phyloP scores from a whole-genome alignment of 805 yeast species.

The Metschnikowia lunata region DNA sequence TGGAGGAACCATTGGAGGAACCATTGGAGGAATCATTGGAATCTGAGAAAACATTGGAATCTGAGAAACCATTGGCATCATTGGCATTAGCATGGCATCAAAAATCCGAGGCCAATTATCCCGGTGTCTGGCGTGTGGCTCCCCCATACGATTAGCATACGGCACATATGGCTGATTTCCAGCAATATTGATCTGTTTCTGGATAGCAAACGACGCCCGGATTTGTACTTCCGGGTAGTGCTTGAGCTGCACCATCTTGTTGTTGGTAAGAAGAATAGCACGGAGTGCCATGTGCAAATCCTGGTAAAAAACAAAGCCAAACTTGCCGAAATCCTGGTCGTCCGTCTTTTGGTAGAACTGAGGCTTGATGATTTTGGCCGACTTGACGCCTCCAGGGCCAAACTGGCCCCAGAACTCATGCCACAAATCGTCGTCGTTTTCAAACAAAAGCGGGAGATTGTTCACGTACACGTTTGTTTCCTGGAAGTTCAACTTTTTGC shows the following conservation, averaged over 20 bases:
- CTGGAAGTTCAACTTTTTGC: conserved; percentile 39
- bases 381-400: conserved; percentile 29
- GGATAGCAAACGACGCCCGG: conserved; percentile 40
- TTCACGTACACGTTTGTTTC: conserved; percentile 73
- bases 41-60: too few relatives aligned
- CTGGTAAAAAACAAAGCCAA: conserved; percentile 64
- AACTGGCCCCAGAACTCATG: conserved; percentile 36
- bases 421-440: conserved; percentile 47
- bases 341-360: conserved; percentile 26
- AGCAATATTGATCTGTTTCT: conserved; percentile 18
- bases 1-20: too few relatives aligned
- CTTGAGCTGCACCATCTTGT: conserved; percentile 25
- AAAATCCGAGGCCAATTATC: too few relatives aligned
- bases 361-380: conserved; percentile 42
- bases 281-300: conserved; percentile 53
- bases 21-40: too few relatives aligned
- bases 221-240: conserved; percentile 20
- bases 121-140: too few relatives aligned
- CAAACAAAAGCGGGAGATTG: conserved; percentile 51
- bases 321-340: conserved; percentile 13
- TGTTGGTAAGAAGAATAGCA: conserved; percentile 56
- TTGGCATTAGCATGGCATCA: too few relatives aligned
- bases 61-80: too few relatives aligned
- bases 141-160: too few relatives aligned
- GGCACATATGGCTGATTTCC: too few relatives aligned